These are phyloP conservation scores for Ogataea hybrid DNA, from an alignment of 1,139 yeast species.

Conservation along the genomic window DNA sequence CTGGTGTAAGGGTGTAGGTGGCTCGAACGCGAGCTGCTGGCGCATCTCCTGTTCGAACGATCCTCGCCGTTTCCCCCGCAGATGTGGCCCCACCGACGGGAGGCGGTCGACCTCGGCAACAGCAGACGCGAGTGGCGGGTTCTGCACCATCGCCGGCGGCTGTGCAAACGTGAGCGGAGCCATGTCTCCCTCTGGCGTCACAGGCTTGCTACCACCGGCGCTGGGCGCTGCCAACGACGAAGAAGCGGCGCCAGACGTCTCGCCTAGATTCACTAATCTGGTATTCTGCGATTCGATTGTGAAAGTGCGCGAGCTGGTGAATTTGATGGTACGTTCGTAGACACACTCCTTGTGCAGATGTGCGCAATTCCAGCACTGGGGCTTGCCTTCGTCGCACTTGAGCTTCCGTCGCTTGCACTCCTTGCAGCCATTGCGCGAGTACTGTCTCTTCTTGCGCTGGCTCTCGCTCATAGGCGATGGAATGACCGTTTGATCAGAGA, in stretches of 20 bases:
- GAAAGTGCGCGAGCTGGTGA: slow-evolving; percentile 33
- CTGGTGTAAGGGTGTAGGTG: slow-evolving; percentile 16
- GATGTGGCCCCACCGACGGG: neutral
- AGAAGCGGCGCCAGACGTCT: neutral
- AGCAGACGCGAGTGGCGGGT: slow-evolving; percentile 31
- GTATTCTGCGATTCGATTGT: slow-evolving; percentile 20
- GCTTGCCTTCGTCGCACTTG: slow-evolving; percentile 65
- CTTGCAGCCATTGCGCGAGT: slow-evolving; percentile 59
- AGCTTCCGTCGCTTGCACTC: slow-evolving; percentile 64
- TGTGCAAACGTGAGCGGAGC: slow-evolving; percentile 5
- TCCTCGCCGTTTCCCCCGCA: neutral
- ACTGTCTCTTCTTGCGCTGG: slow-evolving; percentile 42
- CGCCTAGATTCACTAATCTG: slow-evolving; percentile 15
- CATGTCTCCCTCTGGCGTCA: neutral
- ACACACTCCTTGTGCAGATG: slow-evolving; percentile 47
- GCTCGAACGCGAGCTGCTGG: slow-evolving; percentile 25
- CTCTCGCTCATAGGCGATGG: slow-evolving; percentile 3
- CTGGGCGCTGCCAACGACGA: neutral
- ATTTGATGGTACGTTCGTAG: slow-evolving; percentile 40
- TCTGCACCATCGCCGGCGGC: slow-evolving; percentile 34
- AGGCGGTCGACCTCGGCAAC: neutral
- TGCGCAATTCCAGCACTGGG: slow-evolving; percentile 57
- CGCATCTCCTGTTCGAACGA: slow-evolving; percentile 14
- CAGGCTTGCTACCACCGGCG: neutral
- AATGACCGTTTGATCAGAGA: neutral